A percentile compares a stretch with the other conserved stretches of the same genome.
phyloP scores from a whole-genome alignment of 768 basidiomycete species.

The Podaxis mareebaensis region DNA sequence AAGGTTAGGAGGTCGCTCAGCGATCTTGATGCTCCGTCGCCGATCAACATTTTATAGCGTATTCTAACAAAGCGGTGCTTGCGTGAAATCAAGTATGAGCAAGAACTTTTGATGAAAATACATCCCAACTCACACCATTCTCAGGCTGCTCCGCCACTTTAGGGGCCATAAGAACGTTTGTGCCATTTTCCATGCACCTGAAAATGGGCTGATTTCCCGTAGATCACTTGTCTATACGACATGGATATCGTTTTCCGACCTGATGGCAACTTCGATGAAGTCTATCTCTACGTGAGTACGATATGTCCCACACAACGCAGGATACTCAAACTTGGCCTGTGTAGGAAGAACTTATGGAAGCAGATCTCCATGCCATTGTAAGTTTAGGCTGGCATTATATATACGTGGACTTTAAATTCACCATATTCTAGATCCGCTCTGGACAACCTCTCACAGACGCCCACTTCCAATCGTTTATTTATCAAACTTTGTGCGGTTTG shows the following conservation, averaged over 20 bases:
- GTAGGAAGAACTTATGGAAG: slow-evolving; percentile 99
- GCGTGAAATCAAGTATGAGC: slow-evolving; percentile 82
- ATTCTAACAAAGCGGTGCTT: slow-evolving; percentile 97
- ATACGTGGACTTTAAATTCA: neutral
- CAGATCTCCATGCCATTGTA: slow-evolving; percentile 98
- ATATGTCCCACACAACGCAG: neutral
- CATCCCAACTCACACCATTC: slow-evolving; percentile 19
- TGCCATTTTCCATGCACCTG: slow-evolving; percentile 18
- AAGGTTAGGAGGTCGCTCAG: slow-evolving; percentile 49
- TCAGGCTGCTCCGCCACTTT: slow-evolving; percentile 92
- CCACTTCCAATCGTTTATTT: slow-evolving; percentile 95
- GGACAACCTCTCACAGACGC: slow-evolving; percentile 88
- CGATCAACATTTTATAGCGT: slow-evolving; percentile 46
- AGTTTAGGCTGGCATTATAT: neutral
- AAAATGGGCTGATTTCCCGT: slow-evolving; percentile 17
- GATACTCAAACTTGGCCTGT: slow-evolving; percentile 8
- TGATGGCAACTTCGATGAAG: slow-evolving; percentile 92
- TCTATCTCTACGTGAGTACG: slow-evolving; percentile 80
- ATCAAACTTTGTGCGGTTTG: slow-evolving; percentile 96
- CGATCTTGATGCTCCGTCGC: neutral
- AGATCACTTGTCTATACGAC: slow-evolving; percentile 97
- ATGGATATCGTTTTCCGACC: slow-evolving; percentile 97
- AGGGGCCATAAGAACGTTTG: slow-evolving; percentile 97
- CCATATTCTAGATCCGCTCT: slow-evolving; percentile 63
- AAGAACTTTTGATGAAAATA: slow-evolving; percentile 10